A percentile compares a stretch with the other conserved stretches of the same genome.
Conservation (phyloP, 2,329 filamentous ascomycete genomes). For the Alternaria sp. region DNA sequence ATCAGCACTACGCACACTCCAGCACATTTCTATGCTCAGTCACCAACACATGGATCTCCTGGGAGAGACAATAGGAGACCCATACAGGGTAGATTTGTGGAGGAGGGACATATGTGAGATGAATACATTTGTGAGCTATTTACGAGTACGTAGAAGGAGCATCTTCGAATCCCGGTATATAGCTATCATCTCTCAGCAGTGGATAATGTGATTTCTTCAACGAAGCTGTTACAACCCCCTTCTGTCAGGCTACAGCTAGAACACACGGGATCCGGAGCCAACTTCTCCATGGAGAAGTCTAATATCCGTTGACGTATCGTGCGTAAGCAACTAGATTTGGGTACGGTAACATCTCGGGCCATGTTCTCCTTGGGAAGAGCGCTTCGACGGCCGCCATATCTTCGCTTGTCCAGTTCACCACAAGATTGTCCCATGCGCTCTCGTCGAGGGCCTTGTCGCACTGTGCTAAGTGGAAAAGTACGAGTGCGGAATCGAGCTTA, state of each 20-base stretch:
- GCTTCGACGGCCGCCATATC: not conserved
- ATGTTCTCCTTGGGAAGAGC: not conserved
- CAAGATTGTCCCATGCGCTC: not conserved
- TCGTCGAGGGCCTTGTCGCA: not conserved
- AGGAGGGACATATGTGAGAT: constrained; percentile 9
- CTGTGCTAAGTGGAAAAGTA: not conserved
- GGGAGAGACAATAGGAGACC: constrained; percentile 1
- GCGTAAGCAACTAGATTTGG: not conserved
- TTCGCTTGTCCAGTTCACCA: not conserved
- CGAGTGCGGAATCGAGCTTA: not conserved
- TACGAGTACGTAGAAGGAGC: not conserved
- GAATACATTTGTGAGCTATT: not conserved
- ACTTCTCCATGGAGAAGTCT: not conserved
- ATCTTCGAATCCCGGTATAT: not conserved
- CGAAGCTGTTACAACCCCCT: not conserved
- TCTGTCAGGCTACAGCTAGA: not conserved
- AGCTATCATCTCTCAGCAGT: not conserved
- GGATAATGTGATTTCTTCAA: not conserved
- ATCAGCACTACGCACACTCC: constrained; percentile 37
- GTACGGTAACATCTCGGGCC: not conserved
- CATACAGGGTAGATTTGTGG: constrained; percentile 12
- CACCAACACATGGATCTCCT: constrained; percentile 13
- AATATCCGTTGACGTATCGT: not conserved
- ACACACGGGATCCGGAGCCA: not conserved
- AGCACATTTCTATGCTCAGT: constrained; percentile 45